Base-by-base conservation (phyloP, 441 rosid genomes). In the Populus hybrid region DNA sequence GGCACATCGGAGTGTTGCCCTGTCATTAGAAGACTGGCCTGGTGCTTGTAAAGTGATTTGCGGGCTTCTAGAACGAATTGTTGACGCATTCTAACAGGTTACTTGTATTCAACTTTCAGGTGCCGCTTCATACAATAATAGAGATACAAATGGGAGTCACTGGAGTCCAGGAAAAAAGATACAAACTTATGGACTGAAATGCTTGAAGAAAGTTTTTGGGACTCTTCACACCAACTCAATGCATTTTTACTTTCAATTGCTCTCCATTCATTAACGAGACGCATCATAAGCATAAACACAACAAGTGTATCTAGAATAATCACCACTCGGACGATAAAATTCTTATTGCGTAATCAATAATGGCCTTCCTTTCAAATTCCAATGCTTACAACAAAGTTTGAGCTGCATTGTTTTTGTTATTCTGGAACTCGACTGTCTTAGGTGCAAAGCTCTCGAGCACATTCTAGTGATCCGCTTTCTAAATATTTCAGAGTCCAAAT, bases 141-240 rank as follows among this genome's bases (percentile, higher is more conserved):
- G 98, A 96, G 91, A 96, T 94, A 87, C 99, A 96, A 79, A 96
- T 96, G 98, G 99, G 99, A 79, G 99, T 94, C 67, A 84, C 99
- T 0, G 99, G 99, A 8, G 98, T 96, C 73, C 98, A 96, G 81
- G 98, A 94, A 91, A 94, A 96, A 86, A 87, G 98, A 79, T 94
- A 94, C 87, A 94, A 94, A 81, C 98, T 96, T 89, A 94, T 96
- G 99, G 98, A 96, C 83, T 95, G 86, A 88, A 38, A 16, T 16
- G 38, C 21, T 73, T 16, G 36, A 18, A 21, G 73, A 75, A 32
- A 50, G n/a, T 23, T 65, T 38, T 46, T 12, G 57, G 57, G 57
- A 46, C 57, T 14, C 7, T 50, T 50, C 5, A 18, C 59, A 3
- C 16, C 16, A 18, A 50, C 6, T 16, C 5, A 14, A 18, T 46